Conservation (phyloP, 441 rosid genomes). For the Pelargonium australe region DNA sequence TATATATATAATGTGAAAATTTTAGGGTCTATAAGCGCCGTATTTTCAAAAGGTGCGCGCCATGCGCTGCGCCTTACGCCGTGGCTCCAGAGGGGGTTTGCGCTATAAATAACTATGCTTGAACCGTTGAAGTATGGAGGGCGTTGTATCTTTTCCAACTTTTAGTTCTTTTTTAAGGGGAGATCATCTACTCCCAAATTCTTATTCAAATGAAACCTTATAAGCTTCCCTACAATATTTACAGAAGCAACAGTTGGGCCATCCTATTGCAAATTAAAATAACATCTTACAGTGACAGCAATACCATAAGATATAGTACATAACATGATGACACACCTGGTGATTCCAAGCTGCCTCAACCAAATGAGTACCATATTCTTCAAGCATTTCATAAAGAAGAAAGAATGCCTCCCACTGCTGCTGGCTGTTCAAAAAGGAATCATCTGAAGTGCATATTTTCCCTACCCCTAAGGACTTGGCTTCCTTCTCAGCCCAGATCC, state of each 20-base stretch:
- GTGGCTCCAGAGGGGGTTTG: no score
- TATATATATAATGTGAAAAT: no score
- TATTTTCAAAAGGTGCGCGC: no score
- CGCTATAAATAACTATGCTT: not conserved
- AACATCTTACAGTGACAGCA: not conserved
- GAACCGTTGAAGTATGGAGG: not conserved
- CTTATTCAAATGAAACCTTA: constrained; percentile 5
- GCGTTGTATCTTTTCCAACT: not conserved
- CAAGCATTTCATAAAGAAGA: constrained; percentile 88
- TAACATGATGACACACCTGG: constrained; percentile 47
- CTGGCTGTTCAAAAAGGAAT: constrained; percentile 39
- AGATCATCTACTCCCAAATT: not conserved
- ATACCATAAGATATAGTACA: not conserved
- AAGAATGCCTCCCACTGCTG: constrained; percentile 89
- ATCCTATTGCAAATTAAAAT: not conserved
- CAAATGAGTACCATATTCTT: constrained; percentile 85
- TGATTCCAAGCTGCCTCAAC: constrained; percentile 97
- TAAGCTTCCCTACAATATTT: not conserved
- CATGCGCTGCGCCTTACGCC: no score
- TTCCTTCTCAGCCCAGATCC: constrained; percentile 81
- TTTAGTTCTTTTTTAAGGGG: not conserved
- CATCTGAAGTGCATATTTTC: constrained; percentile 38
- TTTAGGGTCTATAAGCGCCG: no score
- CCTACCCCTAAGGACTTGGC: constrained; percentile 86
- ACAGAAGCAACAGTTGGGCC: not conserved